Conservation (phyloP, 768 basidiomycete genomes). For the Chlorophyllum brunneum region DNA sequence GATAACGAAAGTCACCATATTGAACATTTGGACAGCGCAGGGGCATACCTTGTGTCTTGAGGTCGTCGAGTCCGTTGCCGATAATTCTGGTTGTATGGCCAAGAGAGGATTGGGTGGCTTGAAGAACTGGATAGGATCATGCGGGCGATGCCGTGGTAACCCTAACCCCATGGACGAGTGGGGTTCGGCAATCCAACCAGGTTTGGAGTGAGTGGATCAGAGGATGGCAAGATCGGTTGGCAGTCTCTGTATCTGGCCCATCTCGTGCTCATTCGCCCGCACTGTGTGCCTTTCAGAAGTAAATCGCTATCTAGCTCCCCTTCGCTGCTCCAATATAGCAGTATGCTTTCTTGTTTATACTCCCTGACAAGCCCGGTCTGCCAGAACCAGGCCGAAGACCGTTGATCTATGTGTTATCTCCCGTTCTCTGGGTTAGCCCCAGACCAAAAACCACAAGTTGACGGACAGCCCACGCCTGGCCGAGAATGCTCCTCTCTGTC, state of each 20-base stretch:
- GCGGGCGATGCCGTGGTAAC: slow-evolving; percentile 31
- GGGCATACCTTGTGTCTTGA: slow-evolving; percentile 43
- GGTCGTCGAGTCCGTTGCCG: slow-evolving; percentile 40
- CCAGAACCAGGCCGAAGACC: no score
- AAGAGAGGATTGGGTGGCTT: slow-evolving; percentile 36
- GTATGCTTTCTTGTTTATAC: no score
- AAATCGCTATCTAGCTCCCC: no score
- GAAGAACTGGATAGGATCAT: slow-evolving; percentile 33
- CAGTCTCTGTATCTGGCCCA: no score
- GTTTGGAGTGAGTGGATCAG: not conserved
- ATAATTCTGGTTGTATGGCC: slow-evolving; percentile 25
- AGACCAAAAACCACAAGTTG: not conserved
- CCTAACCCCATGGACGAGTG: slow-evolving; percentile 25
- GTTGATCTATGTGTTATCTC: not conserved
- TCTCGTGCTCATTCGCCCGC: no score
- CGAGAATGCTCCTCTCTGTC: not conserved
- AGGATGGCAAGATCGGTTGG: no score
- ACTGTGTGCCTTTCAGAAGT: no score
- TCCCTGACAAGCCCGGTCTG: no score
- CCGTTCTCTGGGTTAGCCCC: not conserved
- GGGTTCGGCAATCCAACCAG: not conserved
- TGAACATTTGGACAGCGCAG: slow-evolving; percentile 6
- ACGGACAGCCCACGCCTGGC: not conserved
- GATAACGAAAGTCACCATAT: slow-evolving; percentile 12
- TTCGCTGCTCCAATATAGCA: no score